Evolutionary conservation across 805 yeast genomes (phyloP).

Genomic region (Scheffersomyces spartinae): DNA sequence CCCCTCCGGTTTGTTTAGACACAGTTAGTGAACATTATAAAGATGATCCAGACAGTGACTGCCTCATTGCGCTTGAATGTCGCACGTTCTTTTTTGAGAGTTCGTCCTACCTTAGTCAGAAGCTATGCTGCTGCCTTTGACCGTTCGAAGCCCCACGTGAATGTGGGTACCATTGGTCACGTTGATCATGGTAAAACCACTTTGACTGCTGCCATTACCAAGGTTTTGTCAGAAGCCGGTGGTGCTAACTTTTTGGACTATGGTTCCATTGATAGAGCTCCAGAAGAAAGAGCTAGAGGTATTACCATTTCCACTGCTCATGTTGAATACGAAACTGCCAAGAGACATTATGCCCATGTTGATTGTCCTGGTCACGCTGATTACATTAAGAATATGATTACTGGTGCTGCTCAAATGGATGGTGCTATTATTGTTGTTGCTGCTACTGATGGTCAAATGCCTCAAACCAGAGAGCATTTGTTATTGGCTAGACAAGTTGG

Average conservation of each 20-base stretch:
- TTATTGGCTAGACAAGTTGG: slow-evolving; percentile 99
- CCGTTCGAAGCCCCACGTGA: slow-evolving; percentile 94
- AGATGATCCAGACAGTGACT: too few species aligned
- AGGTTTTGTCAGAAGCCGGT: slow-evolving; percentile 77
- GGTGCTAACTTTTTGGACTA: slow-evolving; percentile 93
- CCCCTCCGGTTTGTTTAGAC: slow-evolving; percentile 17
- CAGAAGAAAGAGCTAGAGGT: slow-evolving; percentile 99
- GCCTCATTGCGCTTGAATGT: too few species aligned
- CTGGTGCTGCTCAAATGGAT: slow-evolving; percentile 99
- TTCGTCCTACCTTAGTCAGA: slow-evolving; percentile 22
- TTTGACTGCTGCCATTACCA: slow-evolving; percentile 96
- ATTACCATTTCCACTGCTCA: slow-evolving; percentile 97
- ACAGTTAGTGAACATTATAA: too few species aligned
- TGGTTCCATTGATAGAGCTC: slow-evolving; percentile 89
- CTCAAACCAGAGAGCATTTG: slow-evolving; percentile 98
- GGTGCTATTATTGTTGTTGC: slow-evolving; percentile 99
- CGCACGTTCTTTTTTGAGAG: slow-evolving; percentile 11
- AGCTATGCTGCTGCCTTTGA: slow-evolving; percentile 65
- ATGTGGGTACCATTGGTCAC: slow-evolving; percentile 97
- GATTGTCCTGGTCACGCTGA: slow-evolving; percentile 99
- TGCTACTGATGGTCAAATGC: slow-evolving; percentile 99
- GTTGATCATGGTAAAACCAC: slow-evolving; percentile 99
- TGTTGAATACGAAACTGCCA: slow-evolving; percentile 91
- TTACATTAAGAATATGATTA: slow-evolving; percentile 97
- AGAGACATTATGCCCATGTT: slow-evolving; percentile 94